Evolutionary conservation across 192 early-diverging fungal species (phyloP).

Genomic region (Coemansia sp.): DNA sequence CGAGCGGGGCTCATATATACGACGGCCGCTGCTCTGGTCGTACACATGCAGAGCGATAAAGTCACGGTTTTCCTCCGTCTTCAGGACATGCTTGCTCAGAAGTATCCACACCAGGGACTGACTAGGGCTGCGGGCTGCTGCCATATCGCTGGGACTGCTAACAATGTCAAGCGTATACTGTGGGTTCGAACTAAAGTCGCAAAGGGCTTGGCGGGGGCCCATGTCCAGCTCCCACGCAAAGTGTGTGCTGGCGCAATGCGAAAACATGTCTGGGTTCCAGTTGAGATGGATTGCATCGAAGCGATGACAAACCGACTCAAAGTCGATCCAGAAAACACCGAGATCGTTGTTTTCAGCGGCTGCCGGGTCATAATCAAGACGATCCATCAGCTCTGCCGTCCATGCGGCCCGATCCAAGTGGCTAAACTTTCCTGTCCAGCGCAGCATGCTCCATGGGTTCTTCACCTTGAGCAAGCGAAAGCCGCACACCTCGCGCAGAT

Average conservation of each 20-base stretch:
- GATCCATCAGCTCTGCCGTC: constrained; percentile 68
- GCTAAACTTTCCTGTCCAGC: constrained; percentile 82
- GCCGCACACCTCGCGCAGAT: constrained; percentile 64
- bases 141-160: constrained; percentile 6
- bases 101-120: constrained; percentile 70
- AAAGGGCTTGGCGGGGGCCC: constrained; percentile 57
- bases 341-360: constrained; percentile 70
- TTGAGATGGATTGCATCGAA: constrained; percentile 92
- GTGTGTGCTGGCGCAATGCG: constrained; percentile 68
- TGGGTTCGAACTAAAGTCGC: constrained; percentile 74
- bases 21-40: constrained; percentile 64
- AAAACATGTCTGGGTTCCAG: constrained; percentile 83
- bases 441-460: constrained; percentile 90
- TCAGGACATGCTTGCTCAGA: constrained; percentile 81
- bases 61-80: constrained; percentile 83
- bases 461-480: constrained; percentile 80
- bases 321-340: constrained; percentile 90
- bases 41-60: constrained; percentile 89
- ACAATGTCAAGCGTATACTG: constrained; percentile 73
- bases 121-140: constrained; percentile 6
- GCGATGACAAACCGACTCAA: constrained; percentile 70
- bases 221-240: constrained; percentile 48
- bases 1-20: constrained; percentile 68
- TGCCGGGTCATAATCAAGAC: constrained; percentile 73
- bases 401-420: constrained; percentile 66